These are phyloP conservation scores for Colletotrichum lentis DNA, from an alignment of 2,329 filamentous ascomycete genomes.

Conservation along the genomic window DNA sequence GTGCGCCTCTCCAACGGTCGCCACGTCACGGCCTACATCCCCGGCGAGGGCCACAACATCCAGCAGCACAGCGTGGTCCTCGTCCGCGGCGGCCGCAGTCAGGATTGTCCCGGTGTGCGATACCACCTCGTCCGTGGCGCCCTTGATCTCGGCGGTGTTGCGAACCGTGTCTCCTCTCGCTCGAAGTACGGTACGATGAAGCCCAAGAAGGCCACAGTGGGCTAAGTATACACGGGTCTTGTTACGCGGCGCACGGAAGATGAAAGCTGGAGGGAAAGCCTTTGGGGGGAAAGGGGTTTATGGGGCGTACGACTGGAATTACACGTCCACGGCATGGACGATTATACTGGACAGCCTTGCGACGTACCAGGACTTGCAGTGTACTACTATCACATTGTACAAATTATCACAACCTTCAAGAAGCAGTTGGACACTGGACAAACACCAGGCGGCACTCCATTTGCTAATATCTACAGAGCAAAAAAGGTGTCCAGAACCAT, in stretches of 20 bases:
- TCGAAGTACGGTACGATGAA: slow-evolving; percentile 99
- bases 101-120: slow-evolving; percentile 98
- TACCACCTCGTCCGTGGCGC: slow-evolving; percentile 93
- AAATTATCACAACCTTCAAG: slow-evolving; percentile 12
- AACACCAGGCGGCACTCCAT: slow-evolving; percentile 19
- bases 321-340: not conserved
- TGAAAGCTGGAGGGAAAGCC: no score
- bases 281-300: not conserved
- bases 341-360: not conserved
- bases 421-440: not conserved
- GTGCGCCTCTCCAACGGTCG: slow-evolving; percentile 87
- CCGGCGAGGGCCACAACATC: slow-evolving; percentile 97
- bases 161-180: slow-evolving; percentile 80
- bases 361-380: slow-evolving; percentile 16
- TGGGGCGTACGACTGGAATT: no score
- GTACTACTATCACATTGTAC: slow-evolving; percentile 29
- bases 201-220: slow-evolving; percentile 80
- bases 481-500: slow-evolving; percentile 34
- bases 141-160: slow-evolving; percentile 92
- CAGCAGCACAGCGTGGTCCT: slow-evolving; percentile 98
- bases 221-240: slow-evolving; percentile 42
- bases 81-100: slow-evolving; percentile 88
- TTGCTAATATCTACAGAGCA: slow-evolving; percentile 36
- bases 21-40: slow-evolving; percentile 92
- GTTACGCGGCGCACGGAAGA: not conserved